Evolutionary conservation across 2,329 filamentous ascomycete genomes (phyloP).

Genomic region (Alternaria sp.): DNA sequence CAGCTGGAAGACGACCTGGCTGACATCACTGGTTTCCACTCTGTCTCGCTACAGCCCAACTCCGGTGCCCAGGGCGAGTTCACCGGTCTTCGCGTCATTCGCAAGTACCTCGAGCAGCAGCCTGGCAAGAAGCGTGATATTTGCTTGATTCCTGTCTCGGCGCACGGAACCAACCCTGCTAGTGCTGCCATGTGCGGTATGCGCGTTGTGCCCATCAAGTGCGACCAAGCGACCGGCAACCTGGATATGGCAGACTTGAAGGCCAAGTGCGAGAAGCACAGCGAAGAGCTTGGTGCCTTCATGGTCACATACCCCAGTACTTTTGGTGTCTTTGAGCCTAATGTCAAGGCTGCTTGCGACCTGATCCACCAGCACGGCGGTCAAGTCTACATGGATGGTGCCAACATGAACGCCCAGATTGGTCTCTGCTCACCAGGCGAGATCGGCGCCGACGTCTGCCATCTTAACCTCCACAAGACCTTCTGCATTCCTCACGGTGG

Average conservation of each 20-base stretch:
- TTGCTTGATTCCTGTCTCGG: constrained; percentile 92
- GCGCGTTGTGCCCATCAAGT: constrained; percentile 92
- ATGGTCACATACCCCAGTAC: constrained; percentile 98
- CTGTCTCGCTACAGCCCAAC: constrained; percentile 91
- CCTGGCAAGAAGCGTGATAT: constrained; percentile 79
- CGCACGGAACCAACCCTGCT: constrained; percentile 94
- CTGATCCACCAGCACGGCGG: constrained; percentile 88
- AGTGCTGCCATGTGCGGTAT: constrained; percentile 96
- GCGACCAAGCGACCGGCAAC: constrained; percentile 85
- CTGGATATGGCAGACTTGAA: constrained; percentile 86
- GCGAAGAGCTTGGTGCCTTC: constrained; percentile 85
- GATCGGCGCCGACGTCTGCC: constrained; percentile 95
- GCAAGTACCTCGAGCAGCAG: constrained; percentile 79
- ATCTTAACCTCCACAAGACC: constrained; percentile 97
- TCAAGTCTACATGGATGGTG: constrained; percentile 98
- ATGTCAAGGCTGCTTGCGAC: constrained; percentile 83
- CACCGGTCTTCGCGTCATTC: constrained; percentile 85
- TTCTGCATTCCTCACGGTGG: constrained; percentile 98
- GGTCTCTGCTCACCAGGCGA: constrained; percentile 93
- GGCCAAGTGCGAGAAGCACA: constrained; percentile 88
- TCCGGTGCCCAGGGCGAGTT: constrained; percentile 97
- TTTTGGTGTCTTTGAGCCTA: constrained; percentile 92
- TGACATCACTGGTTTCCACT: constrained; percentile 87
- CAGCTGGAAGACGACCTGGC: constrained; percentile 79
- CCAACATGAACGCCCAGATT: constrained; percentile 99